A percentile compares a stretch with the other conserved stretches of the same genome.
phyloP scores from a whole-genome alignment of 148 eudicot species.

The Limonium bicolor region DNA sequence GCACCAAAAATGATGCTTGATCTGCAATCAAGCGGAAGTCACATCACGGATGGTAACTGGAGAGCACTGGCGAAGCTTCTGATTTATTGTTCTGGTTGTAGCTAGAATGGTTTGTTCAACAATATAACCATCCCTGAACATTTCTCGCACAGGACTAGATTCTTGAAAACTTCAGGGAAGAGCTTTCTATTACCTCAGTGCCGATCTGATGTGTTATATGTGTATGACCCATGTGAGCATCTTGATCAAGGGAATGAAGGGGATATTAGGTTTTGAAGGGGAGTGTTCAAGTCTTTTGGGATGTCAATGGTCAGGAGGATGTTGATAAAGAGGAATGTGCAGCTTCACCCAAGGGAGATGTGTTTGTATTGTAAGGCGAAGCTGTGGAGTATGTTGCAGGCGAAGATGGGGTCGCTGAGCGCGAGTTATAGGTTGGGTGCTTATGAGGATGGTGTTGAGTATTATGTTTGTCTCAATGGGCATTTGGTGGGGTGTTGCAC shows the following conservation, averaged over 20 bases:
- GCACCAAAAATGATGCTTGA: constrained; percentile 97
- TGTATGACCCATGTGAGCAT: constrained; percentile 97
- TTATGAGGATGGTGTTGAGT: constrained; percentile 71
- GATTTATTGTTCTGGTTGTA: constrained; percentile 79
- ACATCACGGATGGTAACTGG: constrained; percentile 92
- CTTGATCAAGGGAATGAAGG: constrained; percentile 89
- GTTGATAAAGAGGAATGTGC: constrained; percentile 53
- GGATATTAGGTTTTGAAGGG: constrained; percentile 77
- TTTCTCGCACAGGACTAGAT: constrained; percentile 71
- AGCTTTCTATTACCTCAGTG: constrained; percentile 88
- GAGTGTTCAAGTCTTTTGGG: constrained; percentile 77
- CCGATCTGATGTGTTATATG: constrained; percentile 77
- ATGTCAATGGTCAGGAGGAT: constrained; percentile 70
- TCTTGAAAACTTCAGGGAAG: constrained; percentile 88
- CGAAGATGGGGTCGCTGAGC: constrained; percentile 74
- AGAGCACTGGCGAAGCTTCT: constrained; percentile 91
- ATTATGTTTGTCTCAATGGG: constrained; percentile 85
- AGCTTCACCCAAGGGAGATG: constrained; percentile 53
- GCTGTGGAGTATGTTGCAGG: constrained; percentile 78
- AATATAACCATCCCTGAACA: constrained; percentile 64
- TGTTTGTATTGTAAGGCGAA: constrained; percentile 89
- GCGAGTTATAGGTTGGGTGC: constrained; percentile 87
- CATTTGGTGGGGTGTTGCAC: constrained; percentile 87
- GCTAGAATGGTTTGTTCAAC: constrained; percentile 50
- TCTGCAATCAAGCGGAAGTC: constrained; percentile 69